A percentile compares a stretch with the other conserved stretches of the same genome.
Evolutionary conservation across 2,329 filamentous ascomycete genomes (phyloP).

Genomic region (Penicillium polonicum): DNA sequence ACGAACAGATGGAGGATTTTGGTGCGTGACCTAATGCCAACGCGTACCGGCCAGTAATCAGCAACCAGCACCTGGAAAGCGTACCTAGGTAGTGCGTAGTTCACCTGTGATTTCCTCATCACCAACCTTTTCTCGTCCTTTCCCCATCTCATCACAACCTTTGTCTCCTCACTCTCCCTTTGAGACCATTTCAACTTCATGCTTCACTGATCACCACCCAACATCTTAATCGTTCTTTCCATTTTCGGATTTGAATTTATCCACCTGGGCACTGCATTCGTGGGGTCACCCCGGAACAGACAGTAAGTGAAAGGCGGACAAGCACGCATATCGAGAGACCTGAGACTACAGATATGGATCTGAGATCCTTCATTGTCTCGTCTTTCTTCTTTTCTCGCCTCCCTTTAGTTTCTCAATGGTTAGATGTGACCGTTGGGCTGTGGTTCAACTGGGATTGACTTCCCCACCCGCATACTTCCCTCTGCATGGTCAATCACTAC

Average conservation of each 20-base stretch:
- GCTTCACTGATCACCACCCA: too few species aligned
- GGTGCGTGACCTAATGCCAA: too few species aligned
- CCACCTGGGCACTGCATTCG: background rate
- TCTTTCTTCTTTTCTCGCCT: background rate
- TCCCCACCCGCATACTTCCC: background rate
- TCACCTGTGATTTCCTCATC: too few species aligned
- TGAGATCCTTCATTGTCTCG: background rate
- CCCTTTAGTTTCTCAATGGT: background rate
- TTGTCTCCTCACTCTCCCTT: too few species aligned
- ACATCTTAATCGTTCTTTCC: background rate
- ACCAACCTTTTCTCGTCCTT: too few species aligned
- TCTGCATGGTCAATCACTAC: background rate
- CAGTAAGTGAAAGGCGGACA: background rate
- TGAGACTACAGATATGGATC: background rate
- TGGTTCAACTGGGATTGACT: background rate
- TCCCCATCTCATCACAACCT: too few species aligned
- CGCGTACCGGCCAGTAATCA: too few species aligned
- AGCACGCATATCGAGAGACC: background rate
- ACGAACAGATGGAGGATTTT: too few species aligned
- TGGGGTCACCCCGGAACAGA: background rate
- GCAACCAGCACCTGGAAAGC: too few species aligned
- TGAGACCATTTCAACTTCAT: too few species aligned
- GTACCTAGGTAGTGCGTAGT: too few species aligned
- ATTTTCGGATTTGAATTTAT: background rate
- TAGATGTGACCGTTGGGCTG: background rate